phyloP scores from a whole-genome alignment of 352 stramenopile species.

The Globisporangium splendens region DNA sequence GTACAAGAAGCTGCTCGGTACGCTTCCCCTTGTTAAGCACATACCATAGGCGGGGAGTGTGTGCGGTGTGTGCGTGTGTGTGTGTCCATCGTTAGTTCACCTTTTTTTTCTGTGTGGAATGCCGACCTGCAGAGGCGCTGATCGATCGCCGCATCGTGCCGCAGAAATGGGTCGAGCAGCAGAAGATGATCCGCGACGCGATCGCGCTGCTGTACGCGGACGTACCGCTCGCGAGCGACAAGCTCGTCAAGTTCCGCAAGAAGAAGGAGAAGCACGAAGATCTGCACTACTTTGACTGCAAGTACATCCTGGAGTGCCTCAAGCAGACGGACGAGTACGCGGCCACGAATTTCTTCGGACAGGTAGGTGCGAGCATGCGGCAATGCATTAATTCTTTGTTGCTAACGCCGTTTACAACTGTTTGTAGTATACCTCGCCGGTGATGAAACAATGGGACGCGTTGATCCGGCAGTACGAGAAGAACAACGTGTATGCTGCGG shows the following conservation, averaged over 20 bases:
- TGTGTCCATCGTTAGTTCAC: not conserved
- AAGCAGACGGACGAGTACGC: conserved; percentile 55
- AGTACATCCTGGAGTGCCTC: conserved; percentile 54
- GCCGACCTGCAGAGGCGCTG: conserved; percentile 41
- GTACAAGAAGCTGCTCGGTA: conserved; percentile 78
- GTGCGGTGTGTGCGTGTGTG: not conserved
- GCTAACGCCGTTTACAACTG: not conserved
- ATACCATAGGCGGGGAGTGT: not conserved
- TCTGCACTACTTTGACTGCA: conserved; percentile 79
- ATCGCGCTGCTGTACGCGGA: conserved; percentile 49
- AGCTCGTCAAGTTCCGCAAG: conserved; percentile 38
- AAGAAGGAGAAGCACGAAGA: conserved; percentile 54
- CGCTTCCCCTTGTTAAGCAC: not conserved
- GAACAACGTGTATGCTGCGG: conserved; percentile 72
- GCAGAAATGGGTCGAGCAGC: conserved; percentile 67
- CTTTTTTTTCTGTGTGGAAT: not conserved
- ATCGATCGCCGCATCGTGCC: conserved; percentile 71
- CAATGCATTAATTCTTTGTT: not conserved
- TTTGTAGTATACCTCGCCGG: conserved; percentile 64
- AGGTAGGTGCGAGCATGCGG: conserved; percentile 22
- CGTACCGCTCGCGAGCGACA: conserved; percentile 41
- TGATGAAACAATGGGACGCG: conserved; percentile 67
- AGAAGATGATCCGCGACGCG: conserved; percentile 55
- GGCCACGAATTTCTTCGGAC: conserved; percentile 75
- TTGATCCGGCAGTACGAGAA: conserved; percentile 75